A percentile compares a stretch with the other conserved stretches of the same genome.
phyloP scores from a whole-genome alignment of 768 basidiomycete species.

The Wakefieldia striispora region DNA sequence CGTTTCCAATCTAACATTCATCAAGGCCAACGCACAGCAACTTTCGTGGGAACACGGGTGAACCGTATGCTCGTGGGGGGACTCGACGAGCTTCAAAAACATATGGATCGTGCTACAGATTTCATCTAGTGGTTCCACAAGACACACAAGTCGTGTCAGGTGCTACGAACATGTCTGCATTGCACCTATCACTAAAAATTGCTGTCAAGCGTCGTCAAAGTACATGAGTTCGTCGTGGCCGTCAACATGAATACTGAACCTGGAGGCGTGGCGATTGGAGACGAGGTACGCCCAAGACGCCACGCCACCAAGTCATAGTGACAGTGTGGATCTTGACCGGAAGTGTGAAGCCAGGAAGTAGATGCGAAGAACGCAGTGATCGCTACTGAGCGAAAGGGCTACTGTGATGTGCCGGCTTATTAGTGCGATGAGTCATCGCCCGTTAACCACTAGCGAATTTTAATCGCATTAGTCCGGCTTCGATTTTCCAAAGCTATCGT shows the following conservation, averaged over 20 bases:
- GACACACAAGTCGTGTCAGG: slow-evolving; percentile 6
- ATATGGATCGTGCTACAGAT: no score
- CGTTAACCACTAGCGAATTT: slow-evolving; percentile 72
- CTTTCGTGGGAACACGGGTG: no score
- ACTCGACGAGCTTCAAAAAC: background rate
- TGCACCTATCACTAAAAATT: slow-evolving; percentile 5
- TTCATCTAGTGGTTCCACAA: background rate
- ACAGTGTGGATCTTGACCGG: slow-evolving; percentile 19
- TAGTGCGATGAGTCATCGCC: slow-evolving; percentile 11
- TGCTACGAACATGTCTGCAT: slow-evolving; percentile 10
- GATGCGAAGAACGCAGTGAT: slow-evolving; percentile 18
- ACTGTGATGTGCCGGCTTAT: slow-evolving; percentile 18
- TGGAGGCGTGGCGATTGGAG: slow-evolving; percentile 8
- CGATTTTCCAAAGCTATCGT: slow-evolving; percentile 64
- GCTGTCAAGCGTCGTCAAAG: slow-evolving; percentile 21
- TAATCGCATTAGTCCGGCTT: slow-evolving; percentile 64
- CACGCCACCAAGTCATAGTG: slow-evolving; percentile 10
- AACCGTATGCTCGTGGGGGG: no score
- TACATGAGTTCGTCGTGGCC: slow-evolving; percentile 26
- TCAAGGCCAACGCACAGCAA: no score
- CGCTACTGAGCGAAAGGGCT: slow-evolving; percentile 23
- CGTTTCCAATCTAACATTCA: no score
- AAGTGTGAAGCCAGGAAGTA: slow-evolving; percentile 18
- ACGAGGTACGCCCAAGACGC: slow-evolving; percentile 13
- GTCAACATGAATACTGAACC: slow-evolving; percentile 20